Base-by-base conservation (phyloP, 176 grass and related monocot genomes). In the Aegilops sharonensis region DNA sequence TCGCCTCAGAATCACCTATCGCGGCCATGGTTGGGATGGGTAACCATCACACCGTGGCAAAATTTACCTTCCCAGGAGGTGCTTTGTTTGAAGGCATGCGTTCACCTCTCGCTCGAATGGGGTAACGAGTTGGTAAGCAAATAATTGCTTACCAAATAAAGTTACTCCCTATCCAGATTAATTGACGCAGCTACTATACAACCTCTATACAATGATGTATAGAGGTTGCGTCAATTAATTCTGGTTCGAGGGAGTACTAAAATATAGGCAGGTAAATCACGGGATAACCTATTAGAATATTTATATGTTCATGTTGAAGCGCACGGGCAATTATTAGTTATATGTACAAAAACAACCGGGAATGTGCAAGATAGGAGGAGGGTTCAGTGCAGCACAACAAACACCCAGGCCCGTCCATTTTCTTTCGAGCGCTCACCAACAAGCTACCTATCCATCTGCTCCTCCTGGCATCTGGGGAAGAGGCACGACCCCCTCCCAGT, bases 361-460 rank as follows among this genome's bases (percentile, higher is more conserved):
- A 66, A 56, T 20, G 50, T 11, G 17, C 62, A 36, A 60, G 30
- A 73, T 11, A 65, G 6, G n/a, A 23, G 82, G 7, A 40, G 27
- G 10, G 47, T 70, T 59, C 68, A 29, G 34, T 36, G 18, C 59
- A 63, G 84, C 64, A 65, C 42, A 12, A 74, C 12, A 79, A 78
- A 83, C 12, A 1, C 25, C 29, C 39, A 62, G 8, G 30, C 5
- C 0, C 0, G 11, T 40, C 11, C 76, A 76, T 87, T 80, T 81
- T 45, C 76, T 84, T 91, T 88, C 29, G 25, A 78, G 88, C 68
- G 50, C 64, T 61, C 84, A 43, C 27, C 30, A 45, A 27, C 77
- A 29, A 69, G 72, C 30, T 77, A 47, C 63, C 84, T 48, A 78
- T 69, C 84, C 39, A 75, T 71, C 65, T 35, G 83, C 79, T 57